A percentile compares a stretch with the other conserved stretches of the same genome.
Conservation (phyloP, 805 yeast species). For the Schwanniomyces vanrijiae region DNA sequence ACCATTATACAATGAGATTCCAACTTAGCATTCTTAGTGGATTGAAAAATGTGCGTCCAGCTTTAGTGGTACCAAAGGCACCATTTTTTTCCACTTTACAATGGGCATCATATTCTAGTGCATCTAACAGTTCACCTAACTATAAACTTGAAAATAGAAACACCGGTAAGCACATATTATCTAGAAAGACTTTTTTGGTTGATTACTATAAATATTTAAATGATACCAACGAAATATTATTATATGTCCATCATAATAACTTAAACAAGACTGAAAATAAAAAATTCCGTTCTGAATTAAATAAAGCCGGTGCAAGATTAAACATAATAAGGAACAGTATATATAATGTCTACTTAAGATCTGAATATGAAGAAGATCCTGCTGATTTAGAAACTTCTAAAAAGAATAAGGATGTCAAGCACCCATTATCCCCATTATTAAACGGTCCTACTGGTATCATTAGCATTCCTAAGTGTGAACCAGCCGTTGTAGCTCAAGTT, state of each 20-base stretch:
- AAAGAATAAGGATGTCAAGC: conserved; percentile 45
- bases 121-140: conserved; percentile 3
- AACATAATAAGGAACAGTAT: conserved; percentile 67
- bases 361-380: conserved; percentile 71
- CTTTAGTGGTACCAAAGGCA: background rate
- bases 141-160: conserved; percentile 23
- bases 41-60: conserved; percentile 2
- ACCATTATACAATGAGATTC: conserved; percentile 4
- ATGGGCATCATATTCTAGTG: conserved; percentile 1
- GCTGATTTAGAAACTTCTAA: conserved; percentile 54
- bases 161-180: conserved; percentile 61
- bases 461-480: conserved; percentile 66
- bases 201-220: conserved; percentile 76
- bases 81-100: conserved; percentile 1
- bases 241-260: conserved; percentile 85
- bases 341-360: conserved; percentile 74
- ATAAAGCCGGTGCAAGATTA: conserved; percentile 65
- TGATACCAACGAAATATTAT: conserved; percentile 64
- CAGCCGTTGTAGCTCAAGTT: conserved; percentile 61
- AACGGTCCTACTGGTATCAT: conserved; percentile 87
- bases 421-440: conserved; percentile 70
- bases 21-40: conserved; percentile 1
- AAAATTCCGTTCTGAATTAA: conserved; percentile 59
- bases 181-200: conserved; percentile 84
- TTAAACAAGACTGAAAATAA: conserved; percentile 68